Evolutionary conservation across 192 early-diverging fungal genomes (phyloP), one percentile per base, ranked within the genome.

Genomic region (Umbelopsis vinacea): DNA sequence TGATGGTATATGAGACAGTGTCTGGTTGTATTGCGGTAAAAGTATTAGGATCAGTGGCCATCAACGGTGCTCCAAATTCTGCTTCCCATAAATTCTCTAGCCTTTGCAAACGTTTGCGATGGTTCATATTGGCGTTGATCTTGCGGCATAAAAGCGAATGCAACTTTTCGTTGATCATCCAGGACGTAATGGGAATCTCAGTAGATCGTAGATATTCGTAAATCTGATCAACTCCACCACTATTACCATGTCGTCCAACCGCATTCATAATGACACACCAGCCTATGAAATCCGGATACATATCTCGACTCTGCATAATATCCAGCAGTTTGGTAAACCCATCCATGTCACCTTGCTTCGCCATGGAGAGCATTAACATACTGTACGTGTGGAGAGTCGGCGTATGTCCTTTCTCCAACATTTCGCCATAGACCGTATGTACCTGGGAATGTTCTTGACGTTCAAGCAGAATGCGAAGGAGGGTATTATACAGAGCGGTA

Each of bases 361-460:
- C 26, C 57, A 63, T 63, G 11, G 57, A 63, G 33, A 37, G 57
- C 57, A 63, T 63, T 14, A 63, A 37, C 57, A 63, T 63, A 38
- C 57, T 35, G 19, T 63, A 63, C 8, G 57, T 63, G 26, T 37
- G 33, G 1, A 63, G 33, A 29, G 57, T 29, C 17, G 57, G 57
- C 6, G 23, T 29, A 11, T 63, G 26, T 35, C 57, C 57, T 1
- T 35, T 38, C 33, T 63, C 29, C 7, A 63, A 37, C 57, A 63
- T 63, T 35, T 63, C 57, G 4, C 33, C 19, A 17, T 63, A 63
- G 26, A 63, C 15, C 6, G 29, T 7, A 15, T 63, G 57, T 37
- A 63, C 57, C 26, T 63, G 57, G 4, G 57, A 1, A 37, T 63
- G 57, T 6, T 63, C 57, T 14, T 63, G 57, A 38, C 57, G 57